phyloP scores from a whole-genome alignment of 202 grass and related monocot species.

The Tripidium arundinaceum region DNA sequence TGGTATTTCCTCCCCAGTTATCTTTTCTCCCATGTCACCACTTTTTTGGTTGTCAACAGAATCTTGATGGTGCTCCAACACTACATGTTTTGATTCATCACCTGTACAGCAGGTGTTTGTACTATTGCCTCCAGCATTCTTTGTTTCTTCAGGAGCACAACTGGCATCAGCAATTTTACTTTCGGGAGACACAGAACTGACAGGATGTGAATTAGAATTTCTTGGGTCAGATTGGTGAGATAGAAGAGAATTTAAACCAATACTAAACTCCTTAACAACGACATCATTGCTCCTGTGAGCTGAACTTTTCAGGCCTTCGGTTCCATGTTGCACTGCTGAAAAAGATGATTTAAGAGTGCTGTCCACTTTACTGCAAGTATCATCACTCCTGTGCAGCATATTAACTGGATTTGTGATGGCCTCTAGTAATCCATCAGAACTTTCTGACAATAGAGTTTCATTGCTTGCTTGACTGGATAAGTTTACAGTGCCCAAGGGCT shows the following conservation, averaged over 20 bases:
- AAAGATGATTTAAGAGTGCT: slow-evolving; percentile 38
- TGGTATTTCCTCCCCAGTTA: slow-evolving; percentile 18
- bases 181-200: slow-evolving; percentile 29
- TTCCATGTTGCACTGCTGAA: slow-evolving; percentile 35
- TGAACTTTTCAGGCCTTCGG: slow-evolving; percentile 21
- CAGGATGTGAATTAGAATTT: slow-evolving; percentile 24
- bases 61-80: slow-evolving; percentile 24
- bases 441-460: slow-evolving; percentile 32
- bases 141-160: slow-evolving; percentile 29
- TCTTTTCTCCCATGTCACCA: slow-evolving; percentile 26
- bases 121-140: slow-evolving; percentile 10
- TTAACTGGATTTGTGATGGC: slow-evolving; percentile 83
- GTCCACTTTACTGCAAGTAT: slow-evolving; percentile 2
- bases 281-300: slow-evolving; percentile 23
- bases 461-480: slow-evolving; percentile 29
- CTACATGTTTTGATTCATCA: slow-evolving; percentile 25
- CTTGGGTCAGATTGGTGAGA: slow-evolving; percentile 22
- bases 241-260: slow-evolving; percentile 10
- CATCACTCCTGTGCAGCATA: slow-evolving; percentile 46
- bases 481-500: slow-evolving; percentile 11
- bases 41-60: slow-evolving; percentile 24
- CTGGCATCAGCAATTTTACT: slow-evolving; percentile 17
- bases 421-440: slow-evolving; percentile 80
- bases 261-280: slow-evolving; percentile 8
- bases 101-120: background rate